Evolutionary conservation across 352 stramenopile species (phyloP).

Genomic region (Phytophthora pseudosyringae): DNA sequence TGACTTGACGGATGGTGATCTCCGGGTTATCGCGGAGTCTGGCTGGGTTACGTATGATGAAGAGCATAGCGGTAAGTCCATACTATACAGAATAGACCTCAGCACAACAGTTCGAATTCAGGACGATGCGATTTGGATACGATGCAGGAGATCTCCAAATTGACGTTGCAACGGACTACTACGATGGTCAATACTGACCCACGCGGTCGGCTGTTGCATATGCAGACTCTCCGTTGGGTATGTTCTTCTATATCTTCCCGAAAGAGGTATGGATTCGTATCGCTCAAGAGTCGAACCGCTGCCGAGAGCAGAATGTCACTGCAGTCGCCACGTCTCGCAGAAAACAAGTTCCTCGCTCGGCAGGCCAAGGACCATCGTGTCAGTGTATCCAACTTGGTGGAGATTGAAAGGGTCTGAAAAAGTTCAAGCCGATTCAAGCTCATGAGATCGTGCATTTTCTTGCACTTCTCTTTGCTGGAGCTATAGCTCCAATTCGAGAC

Average conservation of each 20-base stretch:
- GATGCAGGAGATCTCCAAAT: conserved; percentile 1
- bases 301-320: conserved; percentile 5
- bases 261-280: conserved; percentile 22
- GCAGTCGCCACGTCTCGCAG: neutral
- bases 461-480: conserved; percentile 14
- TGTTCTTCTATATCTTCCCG: conserved; percentile 28
- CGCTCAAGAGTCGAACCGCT: conserved; percentile 20
- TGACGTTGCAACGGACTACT: conserved; percentile 17
- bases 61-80: neutral
- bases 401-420: conserved; percentile 5
- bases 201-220: conserved; percentile 21
- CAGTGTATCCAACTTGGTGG: conserved; percentile 2
- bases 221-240: conserved; percentile 7
- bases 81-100: neutral
- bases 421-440: conserved; percentile 16
- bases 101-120: neutral
- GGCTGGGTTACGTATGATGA: neutral
- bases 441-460: conserved; percentile 24
- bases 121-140: neutral
- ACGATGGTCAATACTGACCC: neutral
- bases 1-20: neutral
- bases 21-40: neutral
- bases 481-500: conserved; percentile 8
- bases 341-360: neutral
- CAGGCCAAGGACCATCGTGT: conserved; percentile 11